Evolutionary conservation across 306 rosid species (phyloP).

Genomic region (Vigna angularis): DNA sequence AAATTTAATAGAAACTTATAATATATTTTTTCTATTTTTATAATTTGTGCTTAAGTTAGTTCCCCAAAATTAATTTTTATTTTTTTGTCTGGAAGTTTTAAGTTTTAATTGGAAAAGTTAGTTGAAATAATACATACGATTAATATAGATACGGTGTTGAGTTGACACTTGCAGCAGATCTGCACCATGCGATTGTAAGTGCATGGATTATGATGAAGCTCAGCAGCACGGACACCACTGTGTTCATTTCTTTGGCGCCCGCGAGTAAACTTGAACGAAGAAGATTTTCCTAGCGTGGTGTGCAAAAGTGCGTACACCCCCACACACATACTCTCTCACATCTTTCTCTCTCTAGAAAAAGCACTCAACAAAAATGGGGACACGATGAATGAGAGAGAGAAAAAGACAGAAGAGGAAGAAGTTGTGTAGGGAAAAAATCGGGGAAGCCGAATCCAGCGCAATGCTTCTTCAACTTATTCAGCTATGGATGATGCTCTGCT

Average conservation of each 20-base stretch:
- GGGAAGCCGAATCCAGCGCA: conserved; percentile 29
- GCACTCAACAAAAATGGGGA: conserved; percentile 26
- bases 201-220: neutral
- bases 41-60: no score
- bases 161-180: neutral
- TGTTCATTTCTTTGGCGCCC: neutral
- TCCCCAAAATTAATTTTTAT: no score
- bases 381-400: conserved; percentile 4
- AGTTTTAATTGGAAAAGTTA: no score
- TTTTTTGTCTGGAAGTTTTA: no score
- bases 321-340: conserved; percentile 39
- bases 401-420: conserved; percentile 14
- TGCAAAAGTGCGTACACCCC: conserved; percentile 32
- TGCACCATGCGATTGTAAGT: conserved; percentile 9
- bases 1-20: no score
- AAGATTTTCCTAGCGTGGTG: conserved; percentile 27
- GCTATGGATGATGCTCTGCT: conserved; percentile 58
- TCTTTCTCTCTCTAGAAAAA: conserved; percentile 16
- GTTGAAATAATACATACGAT: no score
- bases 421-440: conserved; percentile 11
- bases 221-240: neutral
- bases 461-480: conserved; percentile 58
- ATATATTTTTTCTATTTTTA: no score
- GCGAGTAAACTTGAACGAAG: conserved; percentile 36
- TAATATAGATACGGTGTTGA: neutral